A percentile compares a stretch with the other conserved stretches of the same genome.
phyloP scores from a whole-genome alignment of 1,284 basidiomycete species.

The Fomitopsis pinicola region DNA sequence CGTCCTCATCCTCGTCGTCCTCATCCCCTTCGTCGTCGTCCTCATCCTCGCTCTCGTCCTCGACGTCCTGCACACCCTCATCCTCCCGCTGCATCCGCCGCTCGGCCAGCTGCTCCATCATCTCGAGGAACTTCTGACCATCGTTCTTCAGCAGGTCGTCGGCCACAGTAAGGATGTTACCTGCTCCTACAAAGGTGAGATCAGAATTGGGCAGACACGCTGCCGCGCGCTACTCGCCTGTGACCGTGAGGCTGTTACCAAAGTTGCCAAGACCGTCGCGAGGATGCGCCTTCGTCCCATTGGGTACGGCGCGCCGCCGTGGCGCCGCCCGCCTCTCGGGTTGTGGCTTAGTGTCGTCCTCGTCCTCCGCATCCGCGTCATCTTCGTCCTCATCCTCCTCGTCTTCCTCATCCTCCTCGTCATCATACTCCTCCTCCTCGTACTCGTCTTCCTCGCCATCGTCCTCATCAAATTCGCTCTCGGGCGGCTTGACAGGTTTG shows the following conservation, averaged over 20 bases:
- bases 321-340: slow-evolving; percentile 19
- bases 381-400: slow-evolving; percentile 31
- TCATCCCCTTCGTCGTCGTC: slow-evolving; percentile 32
- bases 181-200: slow-evolving; percentile 39
- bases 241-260: slow-evolving; percentile 30
- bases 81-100: slow-evolving; percentile 91
- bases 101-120: slow-evolving; percentile 99
- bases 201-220: background rate
- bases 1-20: slow-evolving; percentile 30
- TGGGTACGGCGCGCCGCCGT: slow-evolving; percentile 22
- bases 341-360: slow-evolving; percentile 25
- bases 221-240: slow-evolving; percentile 23
- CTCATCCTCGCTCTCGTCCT: slow-evolving; percentile 39
- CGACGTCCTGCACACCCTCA: slow-evolving; percentile 76
- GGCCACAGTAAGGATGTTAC: slow-evolving; percentile 96
- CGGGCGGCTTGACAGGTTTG: slow-evolving; percentile 41
- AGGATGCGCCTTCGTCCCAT: slow-evolving; percentile 19
- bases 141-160: slow-evolving; percentile 98
- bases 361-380: slow-evolving; percentile 27
- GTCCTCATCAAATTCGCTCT: slow-evolving; percentile 66
- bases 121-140: slow-evolving; percentile 97
- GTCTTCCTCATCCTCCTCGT: slow-evolving; percentile 29
- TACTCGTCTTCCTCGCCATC: slow-evolving; percentile 33
- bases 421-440: slow-evolving; percentile 32
- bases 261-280: slow-evolving; percentile 25